Conservation (phyloP, 768 basidiomycete species). For the Tylopilus vinaceipallidus region DNA sequence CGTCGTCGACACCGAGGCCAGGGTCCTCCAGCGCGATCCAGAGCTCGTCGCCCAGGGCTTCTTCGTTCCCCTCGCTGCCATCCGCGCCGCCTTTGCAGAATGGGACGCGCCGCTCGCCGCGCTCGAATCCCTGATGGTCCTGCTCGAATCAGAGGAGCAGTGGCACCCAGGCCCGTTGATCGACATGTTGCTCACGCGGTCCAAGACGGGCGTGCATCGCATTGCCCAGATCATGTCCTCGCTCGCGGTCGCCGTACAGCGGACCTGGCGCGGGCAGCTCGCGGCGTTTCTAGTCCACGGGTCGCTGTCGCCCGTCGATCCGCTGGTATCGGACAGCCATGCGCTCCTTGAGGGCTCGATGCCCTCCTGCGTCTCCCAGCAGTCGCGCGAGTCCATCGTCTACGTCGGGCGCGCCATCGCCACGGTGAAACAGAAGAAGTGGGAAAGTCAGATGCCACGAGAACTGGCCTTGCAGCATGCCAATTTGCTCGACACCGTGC, state of each 20-base stretch:
- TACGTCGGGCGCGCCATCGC: slow-evolving; percentile 88
- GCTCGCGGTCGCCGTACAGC: slow-evolving; percentile 73
- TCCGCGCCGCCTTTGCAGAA: slow-evolving; percentile 79
- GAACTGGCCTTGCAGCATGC: slow-evolving; percentile 65
- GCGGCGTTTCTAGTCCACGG: slow-evolving; percentile 82
- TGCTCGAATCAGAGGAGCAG: slow-evolving; percentile 49
- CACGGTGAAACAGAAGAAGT: slow-evolving; percentile 76
- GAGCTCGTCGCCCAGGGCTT: slow-evolving; percentile 75
- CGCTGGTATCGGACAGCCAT: slow-evolving; percentile 62
- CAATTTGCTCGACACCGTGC: slow-evolving; percentile 57
- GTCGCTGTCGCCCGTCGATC: slow-evolving; percentile 56
- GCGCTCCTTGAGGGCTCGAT: slow-evolving; percentile 61
- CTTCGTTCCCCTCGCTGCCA: slow-evolving; percentile 81
- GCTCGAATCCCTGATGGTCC: slow-evolving; percentile 60
- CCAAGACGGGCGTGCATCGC: slow-evolving; percentile 76
- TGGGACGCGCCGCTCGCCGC: slow-evolving; percentile 88
- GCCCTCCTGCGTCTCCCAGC: slow-evolving; percentile 70
- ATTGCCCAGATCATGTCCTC: slow-evolving; percentile 68
- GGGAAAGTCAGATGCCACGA: slow-evolving; percentile 75
- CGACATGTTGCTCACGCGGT: slow-evolving; percentile 69
- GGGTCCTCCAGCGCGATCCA: slow-evolving; percentile 71
- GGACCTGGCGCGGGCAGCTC: slow-evolving; percentile 83
- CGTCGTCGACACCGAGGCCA: slow-evolving; percentile 78
- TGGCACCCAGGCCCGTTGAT: slow-evolving; percentile 77
- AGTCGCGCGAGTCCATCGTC: slow-evolving; percentile 75